Evolutionary conservation across 2,329 filamentous ascomycete genomes (phyloP), one percentile per base, ranked within the genome.

Genomic region (Byssothecium circinans): DNA sequence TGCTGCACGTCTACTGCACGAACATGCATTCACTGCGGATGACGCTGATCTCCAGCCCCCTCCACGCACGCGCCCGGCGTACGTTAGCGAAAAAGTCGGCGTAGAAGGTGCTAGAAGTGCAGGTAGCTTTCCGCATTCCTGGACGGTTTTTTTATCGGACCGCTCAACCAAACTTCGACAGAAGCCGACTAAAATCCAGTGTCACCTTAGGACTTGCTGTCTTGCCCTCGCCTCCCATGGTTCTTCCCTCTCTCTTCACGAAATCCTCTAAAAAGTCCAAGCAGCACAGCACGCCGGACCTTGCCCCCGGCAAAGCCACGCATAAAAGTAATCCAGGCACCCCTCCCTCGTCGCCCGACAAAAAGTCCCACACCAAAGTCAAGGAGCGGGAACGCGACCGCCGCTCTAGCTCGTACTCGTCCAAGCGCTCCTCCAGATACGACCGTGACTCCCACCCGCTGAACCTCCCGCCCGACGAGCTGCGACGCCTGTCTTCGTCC

Each of bases 391-490:
- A 64, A 34, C 60, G 59, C 39, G 57, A 60, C 37, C 61, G 63
- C 39, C 58, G 60, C 52, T 65, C 62, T 39, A 56, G 49, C 44
- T 67, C 67, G 19, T 62, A 62, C 57, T 67, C 65, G 43, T 64
- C 60, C 51, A 64, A 61, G 58, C 68, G 65, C 51, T 69, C 72
- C 54, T 68, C 71, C 64, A 64, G 61, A 53, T 68, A 69, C 64
- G 85, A 89, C 67, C 29, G 29, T 55, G 82, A 92, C 68, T 87
- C 84, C 2, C 91, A 96, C 71, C 92, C 92, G 32, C 81, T 96
- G 43, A 96, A 96, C 66, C 83, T 95, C 18, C 90, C 87, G 2
- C 91, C 91, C 38, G 91, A 96, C 76, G 86, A 96, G 79, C 82
- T 90, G 64, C 87, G 88, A 71, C 84, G 89, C 53, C 74, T 88